Base-by-base conservation (phyloP, 345 rosid species). In the Nephelium lappaceum region DNA sequence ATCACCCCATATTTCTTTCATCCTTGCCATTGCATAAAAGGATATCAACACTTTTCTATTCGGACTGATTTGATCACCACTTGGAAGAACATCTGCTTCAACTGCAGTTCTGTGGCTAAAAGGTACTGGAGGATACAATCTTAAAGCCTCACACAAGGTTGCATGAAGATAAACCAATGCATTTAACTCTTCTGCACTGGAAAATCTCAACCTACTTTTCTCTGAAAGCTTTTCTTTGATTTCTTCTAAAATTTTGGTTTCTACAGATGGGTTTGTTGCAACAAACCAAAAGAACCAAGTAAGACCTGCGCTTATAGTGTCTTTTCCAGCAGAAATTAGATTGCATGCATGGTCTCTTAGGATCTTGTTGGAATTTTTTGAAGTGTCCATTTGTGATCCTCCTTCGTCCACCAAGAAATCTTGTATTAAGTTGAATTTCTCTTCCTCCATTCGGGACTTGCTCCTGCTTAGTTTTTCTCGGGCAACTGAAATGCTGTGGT, bases 281-380 rank as follows among this genome's bases (percentile, higher is more conserved):
- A 83, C 67, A 38, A 85, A 83, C 87, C 87, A 84, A 63, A 85
- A 85, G 45, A 85, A 82, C 88, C 88, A 87, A 24, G 79, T 39
- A 66, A 85, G 79, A 18, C 78, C 75, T 38, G 84, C 75, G 51
- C 75, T 82, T 65, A 86, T 77, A 0, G 91, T 77, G 82, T 84
- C 89, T 69, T 80, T 88, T 31, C 86, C 91, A 19, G 89, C 91
- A 51, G 80, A 58, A 27, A 85, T 8, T 61, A 88, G 72, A 62
- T 58, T 85, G 11, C 80, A 74, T 16, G 76, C 66, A 11, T 64
- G 39, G 68, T 82, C 84, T 69, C 86, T 79, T 1, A 78, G 41
- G 39, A 74, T 68, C 63, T 58, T 82, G 24, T 77, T 74, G 0
- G 75, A 42, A 18, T 19, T 21, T n/a, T 31, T 31, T 31, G 36